Percentiles rank a stretch among this genome's conserved stretches.
Conservation (phyloP, 345 rosid species). For the Populus deltoides region DNA sequence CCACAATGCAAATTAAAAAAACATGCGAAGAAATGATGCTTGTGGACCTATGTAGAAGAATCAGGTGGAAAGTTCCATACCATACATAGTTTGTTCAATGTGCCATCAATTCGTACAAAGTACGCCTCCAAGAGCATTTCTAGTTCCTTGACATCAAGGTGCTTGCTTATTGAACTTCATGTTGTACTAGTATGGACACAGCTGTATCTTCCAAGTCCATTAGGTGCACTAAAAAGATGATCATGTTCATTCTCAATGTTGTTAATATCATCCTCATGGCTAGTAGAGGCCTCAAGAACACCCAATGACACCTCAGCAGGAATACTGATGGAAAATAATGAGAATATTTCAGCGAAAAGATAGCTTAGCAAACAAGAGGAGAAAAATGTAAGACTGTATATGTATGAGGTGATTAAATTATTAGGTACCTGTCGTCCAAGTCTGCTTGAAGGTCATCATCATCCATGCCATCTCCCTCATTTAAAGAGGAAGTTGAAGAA, state of each 20-base stretch:
- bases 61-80: conserved; percentile 35
- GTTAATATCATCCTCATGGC: conserved; percentile 42
- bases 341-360: conserved; percentile 5
- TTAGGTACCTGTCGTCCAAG: conserved; percentile 53
- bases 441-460: conserved; percentile 50
- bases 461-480: conserved; percentile 50
- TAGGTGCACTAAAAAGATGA: conserved; percentile 45
- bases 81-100: conserved; percentile 82
- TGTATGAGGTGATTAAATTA: neutral
- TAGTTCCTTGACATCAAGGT: conserved; percentile 80
- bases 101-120: conserved; percentile 90
- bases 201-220: conserved; percentile 49
- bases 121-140: conserved; percentile 99
- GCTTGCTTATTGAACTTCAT: conserved; percentile 61
- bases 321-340: conserved; percentile 35
- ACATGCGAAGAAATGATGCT: neutral
- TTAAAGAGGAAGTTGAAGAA: conserved; percentile 54
- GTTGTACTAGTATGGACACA: conserved; percentile 62
- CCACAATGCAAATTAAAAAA: neutral
- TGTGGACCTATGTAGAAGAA: neutral
- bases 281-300: conserved; percentile 7
- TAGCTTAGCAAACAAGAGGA: neutral
- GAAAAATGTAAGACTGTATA: neutral
- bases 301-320: conserved; percentile 46
- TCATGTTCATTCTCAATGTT: conserved; percentile 38